Base-by-base conservation (phyloP, 495 filamentous ascomycete species). In the Penicillium goetzii region DNA sequence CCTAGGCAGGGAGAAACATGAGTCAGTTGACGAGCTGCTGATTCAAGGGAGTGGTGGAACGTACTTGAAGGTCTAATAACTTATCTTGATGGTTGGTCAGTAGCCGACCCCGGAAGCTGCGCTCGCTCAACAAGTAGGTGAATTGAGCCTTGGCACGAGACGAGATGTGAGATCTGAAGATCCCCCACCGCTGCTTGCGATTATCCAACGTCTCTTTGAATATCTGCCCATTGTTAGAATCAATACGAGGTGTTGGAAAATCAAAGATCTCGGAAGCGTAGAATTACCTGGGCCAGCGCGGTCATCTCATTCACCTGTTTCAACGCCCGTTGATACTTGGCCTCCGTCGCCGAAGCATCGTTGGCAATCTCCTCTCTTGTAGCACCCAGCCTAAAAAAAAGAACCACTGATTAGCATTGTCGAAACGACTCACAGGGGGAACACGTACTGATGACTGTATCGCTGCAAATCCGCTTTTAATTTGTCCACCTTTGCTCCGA, bases 61-160 rank as follows among this genome's bases (percentile, higher is more conserved):
- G 58, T 72, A 96, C 91, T 58, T 90, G 83, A 36, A 99, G 80
- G 64, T 95, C 90, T 33, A 97, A 81, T 26, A 82, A 78, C 66
- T 91, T 91, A 30, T 78, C 68, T 49, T 81, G 76, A 74, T 98
- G 95, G 62, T 97, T 88, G 23, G 95, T 82, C 41, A 87, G 76
- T 28, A 98, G 83, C 61, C 85, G 85, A 50, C 95, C 95, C 21
- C 93, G 86, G 76, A 97, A 99, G 17, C 89, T 86, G 68, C 95
- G 85, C 72, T 97, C 93, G 68, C 87, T 90, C 50, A 99, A 83
- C 15, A 98, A 83, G 69, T 92, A 95, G 43, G 83, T 88, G 71
- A 99, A 99, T 63, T 91, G 92, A 19, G 87, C 86, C 53, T 93
- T 87, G 28, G 93, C 92, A 55, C 92, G 87, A 14, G 87, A 87